Evolutionary conservation across 345 rosid genomes (phyloP).

Genomic region (Cardamine occulta): DNA sequence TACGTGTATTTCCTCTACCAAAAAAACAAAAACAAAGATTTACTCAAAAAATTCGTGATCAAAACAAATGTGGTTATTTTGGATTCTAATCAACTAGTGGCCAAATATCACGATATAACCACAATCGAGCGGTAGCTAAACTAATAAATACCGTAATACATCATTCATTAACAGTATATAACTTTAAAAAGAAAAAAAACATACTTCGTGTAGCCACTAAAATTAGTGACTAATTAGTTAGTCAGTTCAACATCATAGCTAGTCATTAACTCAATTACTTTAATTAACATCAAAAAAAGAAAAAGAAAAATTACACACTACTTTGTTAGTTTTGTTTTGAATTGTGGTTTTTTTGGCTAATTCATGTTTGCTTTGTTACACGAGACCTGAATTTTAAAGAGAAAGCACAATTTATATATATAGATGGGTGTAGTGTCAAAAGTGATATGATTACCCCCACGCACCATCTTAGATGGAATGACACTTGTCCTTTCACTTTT

Average conservation of each 20-base stretch:
- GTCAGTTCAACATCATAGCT: neutral
- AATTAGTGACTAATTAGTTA: neutral
- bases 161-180: too few species aligned
- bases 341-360: neutral
- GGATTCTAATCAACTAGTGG: neutral
- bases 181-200: too few species aligned
- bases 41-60: too few species aligned
- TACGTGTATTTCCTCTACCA: neutral
- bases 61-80: too few species aligned
- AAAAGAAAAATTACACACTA: neutral
- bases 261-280: too few species aligned
- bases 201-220: neutral
- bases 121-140: neutral
- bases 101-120: neutral
- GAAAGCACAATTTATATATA: neutral
- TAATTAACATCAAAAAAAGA: neutral
- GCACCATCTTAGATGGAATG: conserved; percentile 58
- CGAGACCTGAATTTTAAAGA: neutral
- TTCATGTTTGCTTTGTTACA: neutral
- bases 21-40: too few species aligned
- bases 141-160: neutral
- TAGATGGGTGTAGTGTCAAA: conserved; percentile 47
- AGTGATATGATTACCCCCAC: conserved; percentile 58
- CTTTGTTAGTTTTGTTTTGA: neutral
- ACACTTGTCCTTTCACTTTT: conserved; percentile 61